phyloP scores from a whole-genome alignment of 2,329 filamentous ascomycete species.

The Paracorniculantispora psalliotae region DNA sequence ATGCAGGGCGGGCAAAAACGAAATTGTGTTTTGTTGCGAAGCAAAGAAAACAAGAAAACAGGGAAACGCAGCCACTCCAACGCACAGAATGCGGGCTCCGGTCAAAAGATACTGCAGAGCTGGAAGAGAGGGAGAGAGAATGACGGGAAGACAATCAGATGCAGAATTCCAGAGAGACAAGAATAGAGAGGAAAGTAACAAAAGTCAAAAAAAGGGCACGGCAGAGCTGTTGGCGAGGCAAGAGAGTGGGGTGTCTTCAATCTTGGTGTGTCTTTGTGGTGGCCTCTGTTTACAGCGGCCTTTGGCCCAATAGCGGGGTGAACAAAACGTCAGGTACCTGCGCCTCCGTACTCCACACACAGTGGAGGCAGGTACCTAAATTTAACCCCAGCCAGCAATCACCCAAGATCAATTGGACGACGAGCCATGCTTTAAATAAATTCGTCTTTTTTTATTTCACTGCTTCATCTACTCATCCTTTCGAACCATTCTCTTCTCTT shows the following conservation, averaged over 20 bases:
- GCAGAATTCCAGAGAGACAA: neutral
- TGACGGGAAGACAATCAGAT: neutral
- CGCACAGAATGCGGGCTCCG: no score
- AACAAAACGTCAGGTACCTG: neutral
- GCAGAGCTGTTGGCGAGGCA: constrained; percentile 9
- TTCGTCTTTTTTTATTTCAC: no score
- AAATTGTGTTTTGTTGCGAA: neutral
- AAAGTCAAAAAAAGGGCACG: neutral
- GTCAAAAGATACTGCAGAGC: no score
- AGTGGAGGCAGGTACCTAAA: neutral
- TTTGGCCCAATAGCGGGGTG: neutral
- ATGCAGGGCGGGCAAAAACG: constrained; percentile 1
- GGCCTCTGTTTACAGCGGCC: constrained; percentile 5
- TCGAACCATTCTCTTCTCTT: no score
- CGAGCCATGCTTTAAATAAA: no score
- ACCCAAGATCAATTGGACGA: no score
- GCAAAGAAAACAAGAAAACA: constrained; percentile 13
- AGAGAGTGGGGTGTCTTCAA: neutral
- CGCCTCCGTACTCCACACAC: neutral
- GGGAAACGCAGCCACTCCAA: constrained; percentile 13
- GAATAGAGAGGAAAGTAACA: neutral
- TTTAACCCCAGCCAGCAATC: no score
- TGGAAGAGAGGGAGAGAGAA: neutral
- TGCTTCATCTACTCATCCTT: no score
- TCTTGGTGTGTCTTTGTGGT: neutral